A percentile compares a stretch with the other conserved stretches of the same genome.
phyloP scores from a whole-genome alignment of 164 flowering plant species.

The Vitis rotundifolia region DNA sequence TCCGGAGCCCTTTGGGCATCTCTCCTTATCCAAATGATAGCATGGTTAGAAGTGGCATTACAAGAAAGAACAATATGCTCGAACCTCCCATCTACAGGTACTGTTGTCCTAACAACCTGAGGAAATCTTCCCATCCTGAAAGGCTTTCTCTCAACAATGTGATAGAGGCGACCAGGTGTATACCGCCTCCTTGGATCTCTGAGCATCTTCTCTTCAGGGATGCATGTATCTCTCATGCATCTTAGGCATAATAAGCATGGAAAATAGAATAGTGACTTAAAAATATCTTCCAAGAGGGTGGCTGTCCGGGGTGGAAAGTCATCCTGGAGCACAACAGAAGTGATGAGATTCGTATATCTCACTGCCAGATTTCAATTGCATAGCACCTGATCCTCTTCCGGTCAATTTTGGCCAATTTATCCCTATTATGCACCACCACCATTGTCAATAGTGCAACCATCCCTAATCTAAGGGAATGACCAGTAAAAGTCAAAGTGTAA shows the following conservation, averaged over 20 bases:
- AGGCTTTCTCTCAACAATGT: constrained; percentile 92
- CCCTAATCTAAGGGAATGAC: constrained; percentile 91
- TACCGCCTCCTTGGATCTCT: constrained; percentile 95
- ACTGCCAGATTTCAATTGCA: constrained; percentile 76
- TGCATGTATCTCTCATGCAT: constrained; percentile 92
- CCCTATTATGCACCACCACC: constrained; percentile 52
- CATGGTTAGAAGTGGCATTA: constrained; percentile 55
- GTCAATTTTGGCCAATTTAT: constrained; percentile 49
- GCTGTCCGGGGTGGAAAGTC: constrained; percentile 97
- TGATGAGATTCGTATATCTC: constrained; percentile 75
- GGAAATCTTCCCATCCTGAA: constrained; percentile 63
- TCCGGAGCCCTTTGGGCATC: too few species aligned
- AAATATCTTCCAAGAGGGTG: constrained; percentile 82
- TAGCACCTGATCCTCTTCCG: constrained; percentile 55
- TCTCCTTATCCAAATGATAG: too few species aligned
- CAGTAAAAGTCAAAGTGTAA: constrained; percentile 79
- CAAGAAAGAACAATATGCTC: constrained; percentile 57
- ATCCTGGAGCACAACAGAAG: constrained; percentile 87
- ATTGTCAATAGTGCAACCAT: constrained; percentile 65
- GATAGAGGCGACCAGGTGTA: constrained; percentile 98
- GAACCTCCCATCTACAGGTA: constrained; percentile 55
- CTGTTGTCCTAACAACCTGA: constrained; percentile 51
- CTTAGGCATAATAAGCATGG: constrained; percentile 87
- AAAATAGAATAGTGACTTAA: constrained; percentile 94
- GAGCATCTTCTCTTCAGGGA: constrained; percentile 75